A percentile compares a stretch with the other conserved stretches of the same genome.
phyloP scores from a whole-genome alignment of 371 early-diverging fungal genomes.

The Synchytrium microbalum region DNA sequence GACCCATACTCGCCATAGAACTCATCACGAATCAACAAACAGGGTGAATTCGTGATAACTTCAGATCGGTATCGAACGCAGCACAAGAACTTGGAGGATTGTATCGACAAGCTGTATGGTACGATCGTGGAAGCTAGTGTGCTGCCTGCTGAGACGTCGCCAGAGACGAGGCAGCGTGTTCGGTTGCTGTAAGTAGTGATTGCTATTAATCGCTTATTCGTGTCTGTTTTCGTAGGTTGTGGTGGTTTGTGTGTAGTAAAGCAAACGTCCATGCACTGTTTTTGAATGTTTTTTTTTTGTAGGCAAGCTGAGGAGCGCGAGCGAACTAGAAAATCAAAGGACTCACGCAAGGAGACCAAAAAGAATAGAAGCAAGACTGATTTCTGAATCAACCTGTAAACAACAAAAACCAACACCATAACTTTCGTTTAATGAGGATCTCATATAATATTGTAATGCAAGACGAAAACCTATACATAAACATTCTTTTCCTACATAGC shows the following conservation, averaged over 20 bases:
- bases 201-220: slow-evolving; percentile 2
- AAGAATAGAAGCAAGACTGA: neutral
- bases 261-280: too few relatives aligned
- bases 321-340: neutral
- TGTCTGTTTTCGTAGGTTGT: neutral
- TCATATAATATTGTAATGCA: too few relatives aligned
- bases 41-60: slow-evolving; percentile 61
- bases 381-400: neutral
- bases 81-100: slow-evolving; percentile 68
- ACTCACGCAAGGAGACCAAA: neutral
- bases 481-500: too few relatives aligned
- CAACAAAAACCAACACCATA: too few relatives aligned
- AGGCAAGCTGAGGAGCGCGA: neutral
- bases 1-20: too few relatives aligned
- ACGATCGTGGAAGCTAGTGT: slow-evolving; percentile 39
- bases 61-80: slow-evolving; percentile 79
- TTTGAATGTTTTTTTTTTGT: too few relatives aligned
- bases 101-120: slow-evolving; percentile 63
- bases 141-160: slow-evolving; percentile 63
- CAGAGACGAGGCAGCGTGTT: slow-evolving; percentile 53
- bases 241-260: neutral
- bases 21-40: slow-evolving; percentile 53
- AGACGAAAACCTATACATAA: too few relatives aligned
- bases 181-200: slow-evolving; percentile 47
- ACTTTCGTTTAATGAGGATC: too few relatives aligned